Evolutionary conservation across 2,329 filamentous ascomycete genomes (phyloP), one percentile per base, ranked within the genome.

Genomic region (Xylariaceae sp.): DNA sequence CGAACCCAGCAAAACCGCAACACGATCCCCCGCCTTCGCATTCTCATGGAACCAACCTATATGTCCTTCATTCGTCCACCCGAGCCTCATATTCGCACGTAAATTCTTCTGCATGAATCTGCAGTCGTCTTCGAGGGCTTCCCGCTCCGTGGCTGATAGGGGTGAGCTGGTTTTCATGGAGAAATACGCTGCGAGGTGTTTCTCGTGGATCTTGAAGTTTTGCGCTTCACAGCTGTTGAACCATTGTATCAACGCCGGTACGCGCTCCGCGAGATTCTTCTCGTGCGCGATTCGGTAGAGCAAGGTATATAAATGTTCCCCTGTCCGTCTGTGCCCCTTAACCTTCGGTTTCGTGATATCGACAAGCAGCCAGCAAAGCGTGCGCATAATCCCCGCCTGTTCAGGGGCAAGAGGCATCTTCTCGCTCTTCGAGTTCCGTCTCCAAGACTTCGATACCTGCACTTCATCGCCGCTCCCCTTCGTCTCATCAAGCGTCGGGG

Each of bases 201-300:
- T 59, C 2, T 51, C 60, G 10, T 58, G 35, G 8, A 64, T 48
- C 48, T 56, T 58, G 4, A 64, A 60, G 15, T 45, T 50, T 23
- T 62, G 57, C 0, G 55, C 53, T 23, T 64, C 60, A n/a, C 62
- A 62, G 55, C 57, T 60, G 23, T 62, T 62, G 1, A 64, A 45
- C 62, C 62, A 64, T 5, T 58, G 62, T 5, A 64, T 34, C 37
- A 64, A 44, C 0, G 8, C 50, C 2, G 60, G 49, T 2, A 37
- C 57, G 10, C 62, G 60, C 23, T 60, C 55, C 4, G 58, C n/a
- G 10, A 62, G 44, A 50, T 61, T 58, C 51, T 55, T 61, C 37
- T 53, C 57, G 48, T 59, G 47, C 2, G 61, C 44, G 2, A 57
- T 1, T 1, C 49, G 48, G 41, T 54, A 13, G 2, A 61, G 52